A percentile compares a stretch with the other conserved stretches of the same genome.
Evolutionary conservation across 2,329 filamentous ascomycete genomes (phyloP).

Genomic region (Cadophora sp.): DNA sequence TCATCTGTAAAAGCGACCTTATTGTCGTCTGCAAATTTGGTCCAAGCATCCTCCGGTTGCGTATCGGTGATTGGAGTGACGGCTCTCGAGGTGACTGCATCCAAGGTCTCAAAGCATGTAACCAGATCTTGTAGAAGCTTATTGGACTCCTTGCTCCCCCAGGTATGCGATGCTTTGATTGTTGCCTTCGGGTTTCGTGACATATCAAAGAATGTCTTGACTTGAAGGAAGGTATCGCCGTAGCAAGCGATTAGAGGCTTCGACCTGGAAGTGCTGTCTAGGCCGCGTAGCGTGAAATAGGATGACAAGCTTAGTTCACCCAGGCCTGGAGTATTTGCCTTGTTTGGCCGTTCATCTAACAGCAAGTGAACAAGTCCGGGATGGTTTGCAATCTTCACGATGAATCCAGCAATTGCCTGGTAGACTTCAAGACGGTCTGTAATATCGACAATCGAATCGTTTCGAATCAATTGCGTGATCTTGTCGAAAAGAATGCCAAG

Average conservation of each 20-base stretch:
- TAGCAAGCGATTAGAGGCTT: conserved; percentile 24
- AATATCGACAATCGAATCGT: conserved; percentile 36
- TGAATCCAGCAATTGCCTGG: conserved; percentile 26
- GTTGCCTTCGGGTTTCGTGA: conserved; percentile 21
- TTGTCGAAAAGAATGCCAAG: conserved; percentile 32
- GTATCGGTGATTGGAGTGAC: background rate
- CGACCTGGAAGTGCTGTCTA: background rate
- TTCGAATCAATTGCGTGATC: conserved; percentile 31
- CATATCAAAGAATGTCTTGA: conserved; percentile 24
- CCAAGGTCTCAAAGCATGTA: conserved; percentile 14
- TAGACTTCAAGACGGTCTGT: conserved; percentile 29
- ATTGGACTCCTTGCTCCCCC: conserved; percentile 3
- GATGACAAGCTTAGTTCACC: background rate
- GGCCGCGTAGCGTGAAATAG: background rate
- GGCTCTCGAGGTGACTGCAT: background rate
- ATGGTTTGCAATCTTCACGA: conserved; percentile 21
- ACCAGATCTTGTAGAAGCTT: conserved; percentile 10
- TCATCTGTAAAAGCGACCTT: conserved; percentile 38
- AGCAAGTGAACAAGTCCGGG: conserved; percentile 27
- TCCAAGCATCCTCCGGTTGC: conserved; percentile 25
- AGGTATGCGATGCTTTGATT: background rate
- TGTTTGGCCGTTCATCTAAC: conserved; percentile 27
- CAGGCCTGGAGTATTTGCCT: conserved; percentile 26
- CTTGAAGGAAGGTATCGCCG: conserved; percentile 28
- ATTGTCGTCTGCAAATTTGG: conserved; percentile 32